Percentiles rank a stretch among this genome's conserved stretches.
These are phyloP conservation scores for Casuarina glauca DNA, from an alignment of 306 rosid species.

Conservation along the genomic window DNA sequence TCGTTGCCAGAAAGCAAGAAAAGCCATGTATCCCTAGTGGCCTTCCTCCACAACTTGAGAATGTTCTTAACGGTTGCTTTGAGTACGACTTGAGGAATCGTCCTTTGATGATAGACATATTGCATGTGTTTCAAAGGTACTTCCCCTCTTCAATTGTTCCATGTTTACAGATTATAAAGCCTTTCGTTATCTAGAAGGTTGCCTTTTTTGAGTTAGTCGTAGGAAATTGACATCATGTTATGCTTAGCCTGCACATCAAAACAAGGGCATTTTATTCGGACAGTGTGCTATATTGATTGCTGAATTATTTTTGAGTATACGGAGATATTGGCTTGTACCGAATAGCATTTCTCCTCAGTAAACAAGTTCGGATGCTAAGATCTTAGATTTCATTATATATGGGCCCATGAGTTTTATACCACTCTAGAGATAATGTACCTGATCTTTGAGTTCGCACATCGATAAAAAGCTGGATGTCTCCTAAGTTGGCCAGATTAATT, in stretches of 20 bases:
- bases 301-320: too few relatives aligned
- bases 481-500: too few relatives aligned
- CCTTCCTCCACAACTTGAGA: slow-evolving; percentile 77
- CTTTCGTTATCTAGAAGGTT: not conserved
- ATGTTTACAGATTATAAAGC: not conserved
- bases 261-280: too few relatives aligned
- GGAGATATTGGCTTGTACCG: too few relatives aligned
- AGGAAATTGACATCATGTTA: slow-evolving; percentile 10
- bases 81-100: slow-evolving; percentile 92
- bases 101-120: slow-evolving; percentile 67
- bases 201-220: slow-evolving; percentile 10
- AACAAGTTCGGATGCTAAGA: too few relatives aligned
- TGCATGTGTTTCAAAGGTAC: slow-evolving; percentile 68
- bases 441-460: too few relatives aligned
- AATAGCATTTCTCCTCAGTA: too few relatives aligned
- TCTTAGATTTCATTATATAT: too few relatives aligned
- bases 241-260: not conserved
- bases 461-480: too few relatives aligned
- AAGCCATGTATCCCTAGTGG: slow-evolving; percentile 76
- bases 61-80: slow-evolving; percentile 79
- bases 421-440: too few relatives aligned
- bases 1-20: slow-evolving; percentile 70
- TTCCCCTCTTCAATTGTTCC: not conserved
- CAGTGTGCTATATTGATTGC: too few relatives aligned
- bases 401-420: too few relatives aligned